These are phyloP conservation scores for Xanthoceras sorbifolium DNA, from an alignment of 345 rosid genomes.

Conservation along the genomic window DNA sequence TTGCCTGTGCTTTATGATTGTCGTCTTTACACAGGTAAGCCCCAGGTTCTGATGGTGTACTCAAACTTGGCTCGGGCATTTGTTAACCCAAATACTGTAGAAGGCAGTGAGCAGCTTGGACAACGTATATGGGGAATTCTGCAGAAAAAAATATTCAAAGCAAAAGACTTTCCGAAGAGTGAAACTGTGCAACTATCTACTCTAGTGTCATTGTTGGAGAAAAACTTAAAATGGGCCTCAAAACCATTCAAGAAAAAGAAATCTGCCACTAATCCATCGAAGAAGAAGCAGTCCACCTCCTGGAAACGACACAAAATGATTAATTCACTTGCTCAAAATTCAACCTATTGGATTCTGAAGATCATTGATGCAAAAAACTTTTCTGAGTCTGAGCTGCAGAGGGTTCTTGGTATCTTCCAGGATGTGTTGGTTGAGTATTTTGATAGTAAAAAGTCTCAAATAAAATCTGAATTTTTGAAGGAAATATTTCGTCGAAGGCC, in stretches of 20 bases:
- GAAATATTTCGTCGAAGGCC: conserved; percentile 77
- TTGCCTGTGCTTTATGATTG: not conserved
- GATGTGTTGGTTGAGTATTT: conserved; percentile 58
- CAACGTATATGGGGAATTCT: conserved; percentile 94
- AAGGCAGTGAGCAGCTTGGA: conserved; percentile 84
- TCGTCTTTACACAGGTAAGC: conserved; percentile 53
- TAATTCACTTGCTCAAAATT: conserved; percentile 66
- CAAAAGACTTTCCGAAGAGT: conserved; percentile 68
- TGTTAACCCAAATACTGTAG: conserved; percentile 69
- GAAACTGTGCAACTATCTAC: conserved; percentile 51
- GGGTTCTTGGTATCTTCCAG: conserved; percentile 53
- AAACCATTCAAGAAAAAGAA: conserved; percentile 89
- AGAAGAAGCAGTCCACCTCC: conserved; percentile 73
- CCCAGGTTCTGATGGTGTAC: conserved; percentile 85
- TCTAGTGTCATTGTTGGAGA: conserved; percentile 71
- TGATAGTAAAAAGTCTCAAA: conserved; percentile 72
- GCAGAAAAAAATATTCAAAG: conserved; percentile 86
- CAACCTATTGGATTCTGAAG: conserved; percentile 79
- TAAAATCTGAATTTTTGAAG: conserved; percentile 72
- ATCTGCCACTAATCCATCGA: conserved; percentile 53
- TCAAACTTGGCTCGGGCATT: conserved; percentile 75
- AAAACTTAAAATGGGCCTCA: conserved; percentile 77
- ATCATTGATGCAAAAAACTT: conserved; percentile 66
- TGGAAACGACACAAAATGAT: conserved; percentile 75
- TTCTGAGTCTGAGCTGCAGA: conserved; percentile 56